Conservation (phyloP, 2,329 filamentous ascomycete species). For the Colletotrichum nymphaeae region DNA sequence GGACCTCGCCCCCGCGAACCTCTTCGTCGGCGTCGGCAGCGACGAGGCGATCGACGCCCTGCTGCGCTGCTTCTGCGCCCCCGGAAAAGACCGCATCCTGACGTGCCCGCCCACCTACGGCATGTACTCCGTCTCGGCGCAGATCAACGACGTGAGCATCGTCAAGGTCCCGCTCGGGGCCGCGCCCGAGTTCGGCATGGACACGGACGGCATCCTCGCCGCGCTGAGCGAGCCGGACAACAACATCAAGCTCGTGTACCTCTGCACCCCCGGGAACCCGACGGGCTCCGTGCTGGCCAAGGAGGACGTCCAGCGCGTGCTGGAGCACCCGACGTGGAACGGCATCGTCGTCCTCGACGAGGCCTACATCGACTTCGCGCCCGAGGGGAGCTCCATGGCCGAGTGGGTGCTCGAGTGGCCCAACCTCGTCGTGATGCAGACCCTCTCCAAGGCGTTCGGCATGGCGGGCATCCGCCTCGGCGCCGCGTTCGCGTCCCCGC, state of each 20-base stretch:
- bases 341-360: slow-evolving; percentile 94
- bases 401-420: slow-evolving; percentile 94
- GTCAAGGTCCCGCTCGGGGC: slow-evolving; percentile 86
- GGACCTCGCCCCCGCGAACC: slow-evolving; percentile 79
- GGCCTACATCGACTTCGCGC: slow-evolving; percentile 94
- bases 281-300: slow-evolving; percentile 85
- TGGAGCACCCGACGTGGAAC: slow-evolving; percentile 94
- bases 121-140: slow-evolving; percentile 96
- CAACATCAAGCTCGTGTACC: slow-evolving; percentile 87
- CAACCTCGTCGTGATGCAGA: slow-evolving; percentile 98
- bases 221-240: slow-evolving; percentile 67
- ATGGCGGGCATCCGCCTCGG: slow-evolving; percentile 93
- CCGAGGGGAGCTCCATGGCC: slow-evolving; percentile 80
- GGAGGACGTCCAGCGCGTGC: slow-evolving; percentile 76
- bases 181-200: slow-evolving; percentile 78
- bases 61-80: slow-evolving; percentile 91
- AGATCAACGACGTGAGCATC: slow-evolving; percentile 90
- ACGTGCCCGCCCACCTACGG: slow-evolving; percentile 97
- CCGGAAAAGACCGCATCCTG: slow-evolving; percentile 88
- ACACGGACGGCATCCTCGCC: slow-evolving; percentile 75
- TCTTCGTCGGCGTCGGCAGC: slow-evolving; percentile 95
- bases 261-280: slow-evolving; percentile 96
- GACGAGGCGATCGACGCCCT: slow-evolving; percentile 98
- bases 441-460: slow-evolving; percentile 96
- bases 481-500: slow-evolving; percentile 80